These are phyloP conservation scores for Albugo candida DNA, from an alignment of 352 stramenopile species.

Conservation along the genomic window DNA sequence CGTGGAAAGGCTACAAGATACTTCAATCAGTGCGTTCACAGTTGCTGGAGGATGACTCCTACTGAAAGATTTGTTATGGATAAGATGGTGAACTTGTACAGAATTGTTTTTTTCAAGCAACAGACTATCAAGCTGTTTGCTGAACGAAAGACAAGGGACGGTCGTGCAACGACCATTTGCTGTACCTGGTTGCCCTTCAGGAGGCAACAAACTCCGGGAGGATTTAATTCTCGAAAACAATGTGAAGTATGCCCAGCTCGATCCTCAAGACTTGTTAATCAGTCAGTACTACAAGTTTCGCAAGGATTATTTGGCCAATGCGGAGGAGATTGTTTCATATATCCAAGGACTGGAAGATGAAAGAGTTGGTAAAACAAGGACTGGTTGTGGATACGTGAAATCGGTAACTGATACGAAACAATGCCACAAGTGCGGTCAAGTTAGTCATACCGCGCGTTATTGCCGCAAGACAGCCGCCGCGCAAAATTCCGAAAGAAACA, in stretches of 20 bases:
- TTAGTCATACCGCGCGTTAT: too few relatives aligned
- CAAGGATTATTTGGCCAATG: too few relatives aligned
- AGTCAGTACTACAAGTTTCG: background rate
- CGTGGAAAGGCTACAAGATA: background rate
- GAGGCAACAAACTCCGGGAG: background rate
- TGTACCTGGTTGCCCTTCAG: constrained; percentile 2
- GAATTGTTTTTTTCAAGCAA: background rate
- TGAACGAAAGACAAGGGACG: background rate
- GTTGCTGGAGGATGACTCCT: background rate
- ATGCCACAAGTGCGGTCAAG: too few relatives aligned
- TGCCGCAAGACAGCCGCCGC: too few relatives aligned
- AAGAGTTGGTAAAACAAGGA: too few relatives aligned
- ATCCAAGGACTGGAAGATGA: too few relatives aligned
- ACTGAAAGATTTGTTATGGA: background rate
- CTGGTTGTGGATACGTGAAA: too few relatives aligned
- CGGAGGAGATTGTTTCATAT: too few relatives aligned
- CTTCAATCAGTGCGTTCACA: background rate
- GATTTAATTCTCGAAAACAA: constrained; percentile 3
- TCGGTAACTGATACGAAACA: too few relatives aligned
- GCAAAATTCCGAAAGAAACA: too few relatives aligned
- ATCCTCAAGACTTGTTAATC: background rate
- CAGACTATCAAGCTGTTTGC: constrained; percentile 2
- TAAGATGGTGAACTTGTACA: constrained; percentile 1
- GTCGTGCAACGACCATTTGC: too few relatives aligned
- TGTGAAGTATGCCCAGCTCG: constrained; percentile 2